Evolutionary conservation across 192 early-diverging fungal genomes (phyloP).

Genomic region (Backusella sp.): DNA sequence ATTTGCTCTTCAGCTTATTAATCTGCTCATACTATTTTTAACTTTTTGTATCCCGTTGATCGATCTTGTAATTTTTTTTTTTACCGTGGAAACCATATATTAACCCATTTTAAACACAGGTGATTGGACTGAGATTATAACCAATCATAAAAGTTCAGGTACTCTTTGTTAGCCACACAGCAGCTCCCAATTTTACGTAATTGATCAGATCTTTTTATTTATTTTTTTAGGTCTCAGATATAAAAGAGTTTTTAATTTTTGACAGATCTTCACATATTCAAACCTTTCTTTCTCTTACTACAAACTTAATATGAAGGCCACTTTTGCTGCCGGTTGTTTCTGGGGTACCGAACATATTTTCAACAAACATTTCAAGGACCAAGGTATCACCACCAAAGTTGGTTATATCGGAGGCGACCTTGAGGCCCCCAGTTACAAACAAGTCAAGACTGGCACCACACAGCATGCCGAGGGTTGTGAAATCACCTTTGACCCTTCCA

Average conservation of each 20-base stretch:
- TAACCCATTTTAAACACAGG: neutral
- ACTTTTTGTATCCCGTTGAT: neutral
- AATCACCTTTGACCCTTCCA: conserved; percentile 69
- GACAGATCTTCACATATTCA: neutral
- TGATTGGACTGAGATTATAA: neutral
- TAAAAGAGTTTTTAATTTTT: neutral
- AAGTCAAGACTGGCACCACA: conserved; percentile 58
- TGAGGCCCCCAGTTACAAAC: conserved; percentile 26
- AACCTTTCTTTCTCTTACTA: neutral
- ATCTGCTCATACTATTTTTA: neutral
- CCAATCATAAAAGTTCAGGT: neutral
- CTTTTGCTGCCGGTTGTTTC: conserved; percentile 95
- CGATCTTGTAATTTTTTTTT: neutral
- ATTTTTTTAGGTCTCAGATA: neutral
- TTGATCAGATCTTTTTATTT: neutral
- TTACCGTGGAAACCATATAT: neutral
- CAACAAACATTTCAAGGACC: conserved; percentile 28
- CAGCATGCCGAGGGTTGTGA: conserved; percentile 82
- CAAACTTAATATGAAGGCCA: conserved; percentile 49
- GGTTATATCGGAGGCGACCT: conserved; percentile 34
- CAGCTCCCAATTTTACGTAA: neutral
- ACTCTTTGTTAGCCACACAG: neutral
- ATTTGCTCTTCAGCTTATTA: neutral
- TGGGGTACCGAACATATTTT: conserved; percentile 53
- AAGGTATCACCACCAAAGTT: conserved; percentile 26